Conservation (phyloP, 495 filamentous ascomycete genomes). For the Aspergillus avenaceus region DNA sequence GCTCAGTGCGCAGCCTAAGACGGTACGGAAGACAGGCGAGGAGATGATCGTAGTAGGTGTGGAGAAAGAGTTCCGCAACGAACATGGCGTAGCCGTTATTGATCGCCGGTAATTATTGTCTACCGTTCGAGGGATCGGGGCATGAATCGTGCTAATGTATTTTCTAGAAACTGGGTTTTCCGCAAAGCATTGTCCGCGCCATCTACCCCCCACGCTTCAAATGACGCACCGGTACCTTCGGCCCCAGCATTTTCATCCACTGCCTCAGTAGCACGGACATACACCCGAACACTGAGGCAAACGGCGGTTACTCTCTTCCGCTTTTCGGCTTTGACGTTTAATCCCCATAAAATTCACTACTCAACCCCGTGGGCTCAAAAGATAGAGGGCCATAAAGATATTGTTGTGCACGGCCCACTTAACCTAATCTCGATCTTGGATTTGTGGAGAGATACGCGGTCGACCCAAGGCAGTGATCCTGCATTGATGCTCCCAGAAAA, state of each 20-base stretch:
- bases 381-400: conserved; percentile 55
- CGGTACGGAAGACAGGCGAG: conserved; percentile 48
- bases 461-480: background rate
- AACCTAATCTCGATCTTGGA: conserved; percentile 62
- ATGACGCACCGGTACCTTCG: conserved; percentile 11
- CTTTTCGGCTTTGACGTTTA: conserved; percentile 71
- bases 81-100: conserved; percentile 45
- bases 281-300: conserved; percentile 45
- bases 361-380: conserved; percentile 53
- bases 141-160: background rate
- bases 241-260: conserved; percentile 23
- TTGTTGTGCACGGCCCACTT: conserved; percentile 62
- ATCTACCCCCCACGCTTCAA: background rate
- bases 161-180: conserved; percentile 56
- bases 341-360: conserved; percentile 71
- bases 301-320: conserved; percentile 60
- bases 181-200: conserved; percentile 40
- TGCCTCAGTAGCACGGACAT: conserved; percentile 20
- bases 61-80: conserved; percentile 54
- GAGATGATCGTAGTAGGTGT: conserved; percentile 65
- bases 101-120: conserved; percentile 44
- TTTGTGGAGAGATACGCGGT: conserved; percentile 53
- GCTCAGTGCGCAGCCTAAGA: conserved; percentile 47
- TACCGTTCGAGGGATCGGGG: background rate
- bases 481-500: conserved; percentile 35